Evolutionary conservation across 495 filamentous ascomycete species (phyloP).

Genomic region (Penicillium desertorum): DNA sequence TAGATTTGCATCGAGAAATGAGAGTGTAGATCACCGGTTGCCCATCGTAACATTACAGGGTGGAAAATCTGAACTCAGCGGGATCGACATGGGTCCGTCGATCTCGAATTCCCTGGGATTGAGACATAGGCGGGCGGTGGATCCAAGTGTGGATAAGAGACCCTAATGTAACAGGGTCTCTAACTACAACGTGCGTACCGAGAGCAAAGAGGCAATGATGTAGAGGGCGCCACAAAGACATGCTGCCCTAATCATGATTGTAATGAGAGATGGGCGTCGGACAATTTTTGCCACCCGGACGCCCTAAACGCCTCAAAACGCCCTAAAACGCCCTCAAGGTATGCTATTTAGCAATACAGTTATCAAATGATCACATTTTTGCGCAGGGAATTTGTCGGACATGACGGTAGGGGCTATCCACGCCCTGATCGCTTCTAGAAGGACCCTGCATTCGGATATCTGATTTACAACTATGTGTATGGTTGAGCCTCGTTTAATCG

Average conservation of each 20-base stretch:
- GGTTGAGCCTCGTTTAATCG: no score
- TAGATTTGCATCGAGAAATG: constrained; percentile 5
- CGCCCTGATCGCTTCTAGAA: constrained; percentile 6
- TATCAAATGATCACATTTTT: background rate
- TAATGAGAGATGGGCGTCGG: background rate
- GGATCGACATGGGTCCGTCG: background rate
- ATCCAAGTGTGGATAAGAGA: no score
- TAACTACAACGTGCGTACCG: no score
- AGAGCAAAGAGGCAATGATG: no score
- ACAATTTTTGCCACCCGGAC: background rate
- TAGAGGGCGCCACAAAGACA: background rate
- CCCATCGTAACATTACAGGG: constrained; percentile 8
- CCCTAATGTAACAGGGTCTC: background rate
- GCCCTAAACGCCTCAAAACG: background rate
- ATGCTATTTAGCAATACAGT: background rate
- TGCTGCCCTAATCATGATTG: background rate
- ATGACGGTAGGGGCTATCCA: background rate
- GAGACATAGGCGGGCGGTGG: background rate
- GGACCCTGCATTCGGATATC: background rate
- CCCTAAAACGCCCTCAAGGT: background rate
- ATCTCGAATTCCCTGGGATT: constrained; percentile 1
- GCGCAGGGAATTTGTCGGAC: constrained; percentile 1
- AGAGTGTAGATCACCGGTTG: constrained; percentile 8
- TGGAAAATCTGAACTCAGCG: background rate
- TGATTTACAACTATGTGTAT: background rate